Base-by-base conservation (phyloP, 2,329 filamentous ascomycete genomes). In the Pseudonectria buxi region DNA sequence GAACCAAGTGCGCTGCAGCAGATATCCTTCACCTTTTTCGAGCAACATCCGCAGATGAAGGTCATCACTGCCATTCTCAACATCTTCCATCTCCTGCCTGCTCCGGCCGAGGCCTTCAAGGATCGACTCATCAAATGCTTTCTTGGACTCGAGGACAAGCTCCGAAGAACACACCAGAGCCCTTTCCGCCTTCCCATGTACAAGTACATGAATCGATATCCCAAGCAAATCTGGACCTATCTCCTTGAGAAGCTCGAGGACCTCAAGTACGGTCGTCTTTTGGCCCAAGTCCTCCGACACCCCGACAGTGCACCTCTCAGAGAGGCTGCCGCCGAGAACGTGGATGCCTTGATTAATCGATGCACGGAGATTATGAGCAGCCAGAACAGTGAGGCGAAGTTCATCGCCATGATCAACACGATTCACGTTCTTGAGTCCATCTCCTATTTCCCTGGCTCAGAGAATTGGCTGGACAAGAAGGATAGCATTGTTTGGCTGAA, bases 1-100 rank as follows among this genome's bases (percentile, higher is more conserved):
- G 88, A 95, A 39, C 76, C 85, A 3, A 73, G 70, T 33, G 74
- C 79, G 11, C 67, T 96, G 47, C 89, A 96, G 57, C 86, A 89
- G 53, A 86, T 92, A 2, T 95, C 90, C 0, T 98, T 98, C 60
- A 89, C 83, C 2, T 81, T 95, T 47, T 86, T 96, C 40, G 94
- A 98, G 58, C 89, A 96, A 56, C 85, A 92, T 49, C 76, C 78
- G 11, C 81, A 86, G 49, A 95, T 98, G 83, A 94, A 92, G 64
- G 84, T 96, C 30, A 87, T 96, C 26, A 85, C 88, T 3, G 86
- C 90, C 0, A 94, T 96, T 35, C 83, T 98, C 58, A 92, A 95
- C 55, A 90, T 98, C 37, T 98, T 98, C 59, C 89, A 96, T 57
- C 73, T 98, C n/a, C 71, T 99, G 4, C 92, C 94, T 0, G 75